These are phyloP conservation scores for Curvularia spicifera DNA, from an alignment of 2,329 filamentous ascomycete genomes.

Conservation along the genomic window DNA sequence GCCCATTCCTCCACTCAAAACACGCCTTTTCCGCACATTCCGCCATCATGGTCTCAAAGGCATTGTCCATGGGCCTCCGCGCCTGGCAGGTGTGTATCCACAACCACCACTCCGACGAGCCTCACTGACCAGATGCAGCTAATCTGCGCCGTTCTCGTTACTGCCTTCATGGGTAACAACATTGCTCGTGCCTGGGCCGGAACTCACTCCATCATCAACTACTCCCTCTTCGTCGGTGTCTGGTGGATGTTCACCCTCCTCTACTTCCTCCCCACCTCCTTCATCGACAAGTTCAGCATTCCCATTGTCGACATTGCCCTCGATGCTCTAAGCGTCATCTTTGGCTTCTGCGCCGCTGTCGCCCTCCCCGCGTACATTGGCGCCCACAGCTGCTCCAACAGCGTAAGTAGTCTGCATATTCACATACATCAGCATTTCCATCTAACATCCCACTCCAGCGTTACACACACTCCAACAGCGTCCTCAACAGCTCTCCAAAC, in stretches of 20 bases:
- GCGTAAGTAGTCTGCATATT: slow-evolving; percentile 51
- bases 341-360: slow-evolving; percentile 73
- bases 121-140: slow-evolving; percentile 53
- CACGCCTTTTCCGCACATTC: slow-evolving; percentile 8
- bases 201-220: slow-evolving; percentile 64
- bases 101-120: neutral
- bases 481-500: slow-evolving; percentile 67
- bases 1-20: slow-evolving; percentile 9
- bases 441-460: slow-evolving; percentile 38
- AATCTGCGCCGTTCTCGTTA: slow-evolving; percentile 65
- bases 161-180: slow-evolving; percentile 68
- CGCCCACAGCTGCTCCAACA: slow-evolving; percentile 71
- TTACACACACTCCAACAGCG: slow-evolving; percentile 59
- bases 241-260: slow-evolving; percentile 70
- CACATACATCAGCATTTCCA: neutral
- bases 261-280: slow-evolving; percentile 64
- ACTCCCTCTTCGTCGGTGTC: slow-evolving; percentile 72
- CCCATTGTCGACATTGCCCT: slow-evolving; percentile 62
- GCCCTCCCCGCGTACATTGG: slow-evolving; percentile 72
- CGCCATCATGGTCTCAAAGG: slow-evolving; percentile 50
- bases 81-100: slow-evolving; percentile 48
- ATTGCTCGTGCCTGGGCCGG: slow-evolving; percentile 60
- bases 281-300: slow-evolving; percentile 61
- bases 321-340: slow-evolving; percentile 67
- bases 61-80: slow-evolving; percentile 51